Base-by-base conservation (phyloP, 306 rosid species). In the Quillaja saponaria region DNA sequence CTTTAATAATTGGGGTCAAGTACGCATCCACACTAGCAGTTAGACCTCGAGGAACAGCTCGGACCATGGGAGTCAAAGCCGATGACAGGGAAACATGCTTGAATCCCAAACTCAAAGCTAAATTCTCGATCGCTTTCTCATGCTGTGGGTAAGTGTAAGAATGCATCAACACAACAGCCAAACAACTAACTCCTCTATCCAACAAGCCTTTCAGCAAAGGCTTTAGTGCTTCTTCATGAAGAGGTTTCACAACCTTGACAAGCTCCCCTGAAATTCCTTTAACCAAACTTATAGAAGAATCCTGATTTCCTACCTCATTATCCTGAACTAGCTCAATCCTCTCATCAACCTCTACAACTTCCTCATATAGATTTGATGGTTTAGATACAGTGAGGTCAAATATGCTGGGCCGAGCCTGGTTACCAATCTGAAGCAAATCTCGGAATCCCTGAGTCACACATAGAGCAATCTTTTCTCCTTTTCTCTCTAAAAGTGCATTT, bases 21-120 rank as follows among this genome's bases (percentile, higher is more conserved):
- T 88, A 91, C 33, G 98, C 98, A 82, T 91, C 98, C 34, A 91
- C 98, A 59, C 87, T 84, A 40, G 98, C 96, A 6, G 95, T 91
- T 61, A 91, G 78, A 68, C 98, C 98, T 13, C 98, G 95, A 56
- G 98, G 98, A 64, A 91, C 96, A 55, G 84, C 95, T 69, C 95
- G 91, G 47, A 88, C 90, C 98, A 91, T 91, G 68, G 96, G 98
- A 60, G 96, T 82, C 84, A 91, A 81, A 61, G 92, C 86, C 49
- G 96, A 91, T 45, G 98, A 91, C 54, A 86, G 71, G 49, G 98
- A 91, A 73, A 91, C 95, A 78, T 91, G 96, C 60, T 67, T 82
- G 51, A 91, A 91, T 39, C 98, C 98, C 82, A 91, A 52, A 76
- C 80, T 78, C 71, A 42, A n/a, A 16, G 97, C 97, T 42, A 91